Evolutionary conservation across 164 flowering plant species (phyloP).

Genomic region (Warburgia ugandensis): DNA sequence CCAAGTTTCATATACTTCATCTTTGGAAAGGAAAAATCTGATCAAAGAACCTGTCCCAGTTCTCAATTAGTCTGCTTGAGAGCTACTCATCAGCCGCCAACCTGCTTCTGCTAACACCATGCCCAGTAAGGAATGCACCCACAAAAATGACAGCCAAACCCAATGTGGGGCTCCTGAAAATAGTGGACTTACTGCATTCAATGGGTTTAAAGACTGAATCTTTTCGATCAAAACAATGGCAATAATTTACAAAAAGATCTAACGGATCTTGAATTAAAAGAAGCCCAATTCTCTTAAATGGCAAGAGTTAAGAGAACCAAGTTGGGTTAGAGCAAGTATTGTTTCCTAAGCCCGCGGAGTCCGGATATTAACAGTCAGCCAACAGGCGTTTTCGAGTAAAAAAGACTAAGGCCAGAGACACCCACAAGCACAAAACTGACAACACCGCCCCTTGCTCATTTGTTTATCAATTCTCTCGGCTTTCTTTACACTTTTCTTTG

Average conservation of each 20-base stretch:
- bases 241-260: constrained; percentile 23
- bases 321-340: constrained; percentile 2
- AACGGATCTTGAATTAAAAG: constrained; percentile 25
- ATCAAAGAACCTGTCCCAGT: constrained; percentile 1
- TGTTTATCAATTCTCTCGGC: constrained; percentile 23
- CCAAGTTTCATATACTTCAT: constrained; percentile 99
- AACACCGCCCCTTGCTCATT: constrained; percentile 23
- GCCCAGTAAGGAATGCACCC: constrained; percentile 6
- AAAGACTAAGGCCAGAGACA: constrained; percentile 32
- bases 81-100: background rate
- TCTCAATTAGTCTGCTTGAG: background rate
- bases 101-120: constrained; percentile 10
- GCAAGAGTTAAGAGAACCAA: constrained; percentile 21
- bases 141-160: constrained; percentile 14
- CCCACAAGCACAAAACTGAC: constrained; percentile 60
- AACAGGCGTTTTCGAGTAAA: constrained; percentile 45
- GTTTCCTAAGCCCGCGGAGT: constrained; percentile 56
- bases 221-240: constrained; percentile 35
- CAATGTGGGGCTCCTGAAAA: constrained; percentile 24
- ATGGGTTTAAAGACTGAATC: constrained; percentile 45
- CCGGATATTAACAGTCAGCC: constrained; percentile 54
- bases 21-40: constrained; percentile 21
- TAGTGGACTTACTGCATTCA: constrained; percentile 25
- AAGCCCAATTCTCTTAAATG: constrained; percentile 35
- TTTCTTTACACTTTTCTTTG: constrained; percentile 16